phyloP scores from a whole-genome alignment of 106 monocot genomes.

The Cymbidium sinense region DNA sequence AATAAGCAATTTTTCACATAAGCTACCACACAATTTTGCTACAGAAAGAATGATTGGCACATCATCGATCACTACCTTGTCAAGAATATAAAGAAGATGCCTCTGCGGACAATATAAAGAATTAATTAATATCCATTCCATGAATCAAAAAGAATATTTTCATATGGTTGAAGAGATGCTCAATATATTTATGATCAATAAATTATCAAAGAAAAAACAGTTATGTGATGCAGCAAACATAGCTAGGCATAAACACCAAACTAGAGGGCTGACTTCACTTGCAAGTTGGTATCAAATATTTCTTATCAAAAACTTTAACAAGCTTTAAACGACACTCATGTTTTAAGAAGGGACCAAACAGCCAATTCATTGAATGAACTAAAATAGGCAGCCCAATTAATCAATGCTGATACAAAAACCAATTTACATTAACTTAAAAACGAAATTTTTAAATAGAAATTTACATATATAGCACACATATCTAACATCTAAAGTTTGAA shows the following conservation, averaged over 20 bases:
- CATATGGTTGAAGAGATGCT: not conserved
- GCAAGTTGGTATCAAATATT: not conserved
- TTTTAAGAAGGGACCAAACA: too few species aligned
- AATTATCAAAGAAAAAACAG: not conserved
- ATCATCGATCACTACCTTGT: constrained; percentile 51
- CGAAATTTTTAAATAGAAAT: too few species aligned
- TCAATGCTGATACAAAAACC: too few species aligned
- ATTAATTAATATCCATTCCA: not conserved
- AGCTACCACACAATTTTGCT: constrained; percentile 34
- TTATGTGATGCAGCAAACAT: not conserved
- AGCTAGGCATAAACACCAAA: not conserved
- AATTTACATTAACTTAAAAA: too few species aligned
- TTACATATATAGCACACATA: too few species aligned
- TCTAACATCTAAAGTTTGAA: too few species aligned
- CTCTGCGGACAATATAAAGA: constrained; percentile 38
- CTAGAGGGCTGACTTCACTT: not conserved
- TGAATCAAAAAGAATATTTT: not conserved
- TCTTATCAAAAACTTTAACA: too few species aligned
- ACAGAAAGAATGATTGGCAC: constrained; percentile 49
- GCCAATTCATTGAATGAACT: too few species aligned
- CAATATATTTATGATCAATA: not conserved
- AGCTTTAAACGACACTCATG: too few species aligned
- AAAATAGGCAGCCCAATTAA: too few species aligned
- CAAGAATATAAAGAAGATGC: constrained; percentile 64
- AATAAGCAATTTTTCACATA: constrained; percentile 34